Evolutionary conservation across 2,329 filamentous ascomycete species (phyloP).

Genomic region (Fusarium verticillioides): DNA sequence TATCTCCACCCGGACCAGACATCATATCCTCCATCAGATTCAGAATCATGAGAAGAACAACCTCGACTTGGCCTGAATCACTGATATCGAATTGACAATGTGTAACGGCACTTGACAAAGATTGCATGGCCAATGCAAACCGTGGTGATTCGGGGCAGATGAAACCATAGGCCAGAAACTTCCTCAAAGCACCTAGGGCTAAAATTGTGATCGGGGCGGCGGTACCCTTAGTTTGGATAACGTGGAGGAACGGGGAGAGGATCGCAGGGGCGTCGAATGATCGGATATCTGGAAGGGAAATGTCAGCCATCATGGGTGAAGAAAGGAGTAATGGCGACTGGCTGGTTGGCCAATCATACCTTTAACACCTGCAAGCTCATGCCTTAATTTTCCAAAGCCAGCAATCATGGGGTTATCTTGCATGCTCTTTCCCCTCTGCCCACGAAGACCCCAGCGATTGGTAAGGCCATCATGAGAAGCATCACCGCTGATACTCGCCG

Average conservation of each 20-base stretch:
- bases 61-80: slow-evolving; percentile 93
- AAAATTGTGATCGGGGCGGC: slow-evolving; percentile 96
- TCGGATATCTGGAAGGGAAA: slow-evolving; percentile 74
- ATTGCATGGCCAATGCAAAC: slow-evolving; percentile 91
- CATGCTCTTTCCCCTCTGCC: slow-evolving; percentile 96
- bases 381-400: slow-evolving; percentile 88
- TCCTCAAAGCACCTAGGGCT: slow-evolving; percentile 91
- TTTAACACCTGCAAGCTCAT: slow-evolving; percentile 87
- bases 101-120: slow-evolving; percentile 92
- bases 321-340: background rate
- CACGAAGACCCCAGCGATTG: slow-evolving; percentile 91
- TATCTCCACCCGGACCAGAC: slow-evolving; percentile 88
- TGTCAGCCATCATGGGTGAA: slow-evolving; percentile 20
- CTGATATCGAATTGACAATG: slow-evolving; percentile 98
- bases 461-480: slow-evolving; percentile 68
- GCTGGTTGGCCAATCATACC: slow-evolving; percentile 57
- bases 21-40: slow-evolving; percentile 99
- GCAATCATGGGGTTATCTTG: slow-evolving; percentile 97
- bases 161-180: slow-evolving; percentile 96
- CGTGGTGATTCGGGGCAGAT: slow-evolving; percentile 86
- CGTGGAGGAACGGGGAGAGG: slow-evolving; percentile 93
- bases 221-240: slow-evolving; percentile 95
- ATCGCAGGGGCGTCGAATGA: slow-evolving; percentile 89
- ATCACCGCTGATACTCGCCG: slow-evolving; percentile 52
- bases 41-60: slow-evolving; percentile 91